Evolutionary conservation across 164 flowering plant species (phyloP), one percentile per base, ranked within the genome.

Genomic region (Chimonanthus praecox): DNA sequence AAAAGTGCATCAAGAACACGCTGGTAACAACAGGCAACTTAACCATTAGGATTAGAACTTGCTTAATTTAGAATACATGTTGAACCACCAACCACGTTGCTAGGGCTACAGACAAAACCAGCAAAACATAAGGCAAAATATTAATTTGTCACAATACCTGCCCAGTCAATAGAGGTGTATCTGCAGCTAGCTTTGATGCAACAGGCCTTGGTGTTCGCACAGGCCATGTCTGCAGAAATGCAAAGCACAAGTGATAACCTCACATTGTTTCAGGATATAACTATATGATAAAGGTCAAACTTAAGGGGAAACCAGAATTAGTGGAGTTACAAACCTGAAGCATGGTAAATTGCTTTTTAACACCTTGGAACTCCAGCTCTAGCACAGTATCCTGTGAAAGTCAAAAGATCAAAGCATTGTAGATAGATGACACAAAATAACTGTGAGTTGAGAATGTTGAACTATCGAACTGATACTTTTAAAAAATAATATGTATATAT

Each of bases 1-100:
- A 96, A 96, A 64, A 96, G 91, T 60, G 99, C 99, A 89, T 96
- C 98, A 79, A 96, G 99, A 76, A 96, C 99, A 84, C 99, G 95
- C 99, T 96, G 89, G 13, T 74, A 10, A 68, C 72, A 73, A 63
- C 18, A 72, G 9, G 67, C 3, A 69, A 66, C 18, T 69, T 68
- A 73, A 33, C 50, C 44, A 58, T 83, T 67, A 82, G 75, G n/a
- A 76, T 50, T 33, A 61, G 20, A 20, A 9, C 71, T 10, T 58
- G 33, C 33, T 62, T 43, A 46, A 10, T 5, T 5, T 61, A 45
- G 6, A 4, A 62, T 48, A 46, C 4, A 66, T 44, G 13, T 43
- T 63, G 21, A 63, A 33, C 47, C 69, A 66, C 45, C 43, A 66
- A 66, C 44, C 11, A 66, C 44, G 69, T 44, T 11, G 15, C 13